Percentiles rank a stretch among this genome's conserved stretches.
Conservation (phyloP, 2,329 filamentous ascomycete species). For the Dactylellina haptotyla region DNA sequence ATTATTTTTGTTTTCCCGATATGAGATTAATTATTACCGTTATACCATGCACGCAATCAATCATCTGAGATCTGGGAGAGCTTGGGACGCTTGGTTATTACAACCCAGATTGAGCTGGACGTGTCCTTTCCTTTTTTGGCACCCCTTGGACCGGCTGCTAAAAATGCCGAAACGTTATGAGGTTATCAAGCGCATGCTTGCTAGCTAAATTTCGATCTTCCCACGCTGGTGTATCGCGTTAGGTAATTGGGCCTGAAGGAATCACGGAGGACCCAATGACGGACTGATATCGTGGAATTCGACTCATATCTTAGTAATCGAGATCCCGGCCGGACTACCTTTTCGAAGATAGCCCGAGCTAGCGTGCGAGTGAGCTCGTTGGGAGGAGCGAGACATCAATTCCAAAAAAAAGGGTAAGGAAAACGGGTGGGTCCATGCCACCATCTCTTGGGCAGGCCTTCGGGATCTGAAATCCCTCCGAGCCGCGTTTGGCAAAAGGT, state of each 20-base stretch:
- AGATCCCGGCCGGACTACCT: background rate
- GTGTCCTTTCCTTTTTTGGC: no score
- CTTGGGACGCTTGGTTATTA: no score
- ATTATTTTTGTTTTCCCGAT: background rate
- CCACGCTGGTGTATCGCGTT: background rate
- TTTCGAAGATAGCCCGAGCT: background rate
- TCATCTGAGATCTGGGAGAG: no score
- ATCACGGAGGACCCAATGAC: no score
- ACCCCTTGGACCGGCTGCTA: no score
- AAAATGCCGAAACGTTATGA: no score
- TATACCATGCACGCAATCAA: no score
- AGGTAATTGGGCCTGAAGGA: background rate
- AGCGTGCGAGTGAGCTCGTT: background rate
- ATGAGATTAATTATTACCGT: background rate
- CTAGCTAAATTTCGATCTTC: no score
- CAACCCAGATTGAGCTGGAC: no score
- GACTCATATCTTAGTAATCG: background rate
- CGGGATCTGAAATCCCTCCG: slow-evolving; percentile 36
- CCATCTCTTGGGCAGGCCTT: background rate
- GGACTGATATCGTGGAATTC: background rate
- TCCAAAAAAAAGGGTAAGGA: background rate
- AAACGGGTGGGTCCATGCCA: background rate
- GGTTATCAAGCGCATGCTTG: no score
- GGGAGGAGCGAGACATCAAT: background rate
- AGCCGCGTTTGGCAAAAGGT: slow-evolving; percentile 18